Evolutionary conservation across 345 rosid genomes (phyloP), one percentile per base, ranked within the genome.

Genomic region (Pistacia vera): DNA sequence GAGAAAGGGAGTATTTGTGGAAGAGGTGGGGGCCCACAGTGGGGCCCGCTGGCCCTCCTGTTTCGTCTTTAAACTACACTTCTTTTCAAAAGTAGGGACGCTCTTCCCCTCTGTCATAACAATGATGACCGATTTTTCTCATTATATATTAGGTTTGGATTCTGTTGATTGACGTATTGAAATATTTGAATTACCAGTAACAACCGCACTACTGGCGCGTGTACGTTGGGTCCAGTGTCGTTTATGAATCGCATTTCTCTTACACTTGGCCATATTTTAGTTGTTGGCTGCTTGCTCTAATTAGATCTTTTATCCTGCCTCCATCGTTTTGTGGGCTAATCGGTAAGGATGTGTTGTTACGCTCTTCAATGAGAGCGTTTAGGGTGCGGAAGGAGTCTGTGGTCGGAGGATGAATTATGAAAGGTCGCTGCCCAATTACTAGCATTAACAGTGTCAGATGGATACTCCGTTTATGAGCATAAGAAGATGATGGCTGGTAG

Each of bases 11-110:
- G 49, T 57, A 28, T 10, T n/a, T 28, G 35, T 17, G 55, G 16
- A 8, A 6, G 51, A 36, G 18, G 55, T 9, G 78, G 86, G 86
- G 85, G 5, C 22, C 86, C 69, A 7, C 4, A 52, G 68, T 80
- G 85, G 84, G 86, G 67, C 68, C 78, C 59, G 46, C 41, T 88
- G 81, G 38, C 81, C 91, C 81, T 72, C 62, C 35, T 89, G 96
- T 83, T 80, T 71, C 88, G 82, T 68, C 88, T 88, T 88, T 85
- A 33, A 80, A 68, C 90, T 81, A 85, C 95, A 92, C 51, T 44
- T 73, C 79, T 90, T 83, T 85, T 69, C 75, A 58, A 36, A 17
- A 12, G 64, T 18, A 77, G 72, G 89, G 70, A 35, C 78, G 57
- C 52, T 18, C 54, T 51, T 35, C 17, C 63, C 1, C 63, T 63